These are phyloP conservation scores for Leccinum broughii DNA, from an alignment of 768 basidiomycete genomes.

Conservation along the genomic window DNA sequence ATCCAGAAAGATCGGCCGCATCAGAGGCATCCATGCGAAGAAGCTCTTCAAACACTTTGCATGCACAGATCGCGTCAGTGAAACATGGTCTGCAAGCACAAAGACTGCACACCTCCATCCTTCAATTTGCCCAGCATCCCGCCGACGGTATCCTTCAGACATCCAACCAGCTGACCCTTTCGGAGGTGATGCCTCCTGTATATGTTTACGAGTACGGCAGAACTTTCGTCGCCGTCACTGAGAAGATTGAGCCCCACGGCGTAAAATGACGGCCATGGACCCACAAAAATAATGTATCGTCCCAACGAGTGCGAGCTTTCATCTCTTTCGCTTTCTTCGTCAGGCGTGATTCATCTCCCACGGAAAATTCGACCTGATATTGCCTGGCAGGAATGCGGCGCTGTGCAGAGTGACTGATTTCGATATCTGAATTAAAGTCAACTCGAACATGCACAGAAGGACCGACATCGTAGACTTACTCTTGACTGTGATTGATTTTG, in stretches of 20 bases:
- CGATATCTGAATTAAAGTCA: too few relatives aligned
- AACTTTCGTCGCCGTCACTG: too few relatives aligned
- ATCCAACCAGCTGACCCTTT: too few relatives aligned
- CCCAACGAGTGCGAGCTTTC: not conserved
- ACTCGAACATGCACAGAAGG: not conserved
- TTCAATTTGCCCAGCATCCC: too few relatives aligned
- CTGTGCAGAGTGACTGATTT: too few relatives aligned
- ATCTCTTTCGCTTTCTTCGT: not conserved
- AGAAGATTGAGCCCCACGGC: too few relatives aligned
- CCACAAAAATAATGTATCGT: too few relatives aligned
- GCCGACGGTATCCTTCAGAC: too few relatives aligned
- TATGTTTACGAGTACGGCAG: too few relatives aligned
- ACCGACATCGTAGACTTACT: not conserved
- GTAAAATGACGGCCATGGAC: too few relatives aligned
- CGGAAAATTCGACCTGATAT: not conserved
- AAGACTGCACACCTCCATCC: too few relatives aligned
- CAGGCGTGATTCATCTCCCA: not conserved
- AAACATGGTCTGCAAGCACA: not conserved
- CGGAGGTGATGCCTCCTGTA: too few relatives aligned
- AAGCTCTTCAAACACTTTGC: not conserved
- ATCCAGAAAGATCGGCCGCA: not conserved
- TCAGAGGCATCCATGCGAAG: not conserved
- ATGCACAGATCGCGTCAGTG: not conserved
- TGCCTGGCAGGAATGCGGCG: not conserved
- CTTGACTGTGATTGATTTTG: not conserved